Percentiles rank a stretch among this genome's conserved stretches.
Evolutionary conservation across 805 yeast species (phyloP).

Genomic region (Scheffersomyces ergatensis): DNA sequence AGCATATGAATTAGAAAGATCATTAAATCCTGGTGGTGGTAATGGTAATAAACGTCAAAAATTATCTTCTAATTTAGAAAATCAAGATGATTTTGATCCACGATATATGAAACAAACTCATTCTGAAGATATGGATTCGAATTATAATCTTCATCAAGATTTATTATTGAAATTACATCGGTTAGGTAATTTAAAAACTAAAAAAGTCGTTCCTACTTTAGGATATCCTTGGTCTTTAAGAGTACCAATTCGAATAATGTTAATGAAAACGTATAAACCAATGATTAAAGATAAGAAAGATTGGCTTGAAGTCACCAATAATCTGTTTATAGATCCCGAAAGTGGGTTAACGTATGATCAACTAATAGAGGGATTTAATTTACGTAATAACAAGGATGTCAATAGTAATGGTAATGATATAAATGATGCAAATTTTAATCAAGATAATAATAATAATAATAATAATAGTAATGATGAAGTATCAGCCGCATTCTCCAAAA

Average conservation of each 20-base stretch:
- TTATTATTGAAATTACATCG: constrained; percentile 9
- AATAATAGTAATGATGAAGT: background rate
- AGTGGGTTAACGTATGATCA: constrained; percentile 11
- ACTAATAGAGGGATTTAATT: constrained; percentile 10
- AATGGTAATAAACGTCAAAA: constrained; percentile 1
- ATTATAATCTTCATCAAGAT: constrained; percentile 3
- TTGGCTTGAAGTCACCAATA: background rate
- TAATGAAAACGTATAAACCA: constrained; percentile 29
- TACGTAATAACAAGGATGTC: constrained; percentile 1
- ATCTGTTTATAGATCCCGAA: constrained; percentile 10
- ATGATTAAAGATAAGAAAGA: constrained; percentile 6
- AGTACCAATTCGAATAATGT: constrained; percentile 20
- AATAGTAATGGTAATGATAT: background rate
- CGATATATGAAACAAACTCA: constrained; percentile 2
- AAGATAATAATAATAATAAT: background rate
- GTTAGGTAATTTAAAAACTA: constrained; percentile 10
- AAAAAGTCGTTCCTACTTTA: constrained; percentile 26
- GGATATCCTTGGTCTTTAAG: constrained; percentile 32
- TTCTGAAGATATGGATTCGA: background rate
- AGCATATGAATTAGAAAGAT: constrained; percentile 5
- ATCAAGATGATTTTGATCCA: constrained; percentile 8
- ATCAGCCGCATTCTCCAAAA: background rate
- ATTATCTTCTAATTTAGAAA: background rate
- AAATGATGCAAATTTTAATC: background rate
- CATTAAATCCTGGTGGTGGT: background rate